Base-by-base conservation (phyloP, 352 stramenopile genomes). In the Elongisporangium prolatum region DNA sequence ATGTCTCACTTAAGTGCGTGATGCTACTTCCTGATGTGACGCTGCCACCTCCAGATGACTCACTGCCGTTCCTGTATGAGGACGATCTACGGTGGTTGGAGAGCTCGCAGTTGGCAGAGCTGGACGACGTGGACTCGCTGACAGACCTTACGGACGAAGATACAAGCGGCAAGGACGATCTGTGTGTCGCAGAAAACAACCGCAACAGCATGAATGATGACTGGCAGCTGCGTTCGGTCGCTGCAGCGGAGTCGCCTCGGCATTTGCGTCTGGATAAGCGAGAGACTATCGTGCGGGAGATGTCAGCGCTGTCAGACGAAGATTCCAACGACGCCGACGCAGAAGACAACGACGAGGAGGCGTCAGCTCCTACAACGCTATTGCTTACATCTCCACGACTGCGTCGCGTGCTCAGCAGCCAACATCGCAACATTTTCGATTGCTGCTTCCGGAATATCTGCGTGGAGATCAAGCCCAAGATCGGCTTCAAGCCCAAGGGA, bases 391-490 rank as follows among this genome's bases (percentile, higher is more conserved):
- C 52, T 25, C 21, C 24, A 7, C 50, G 55, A 11, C 21, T 58
- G 48, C 49, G 55, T 40, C 66, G 68, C 47, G 24, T 72, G 16
- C 59, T 63, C 25, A 88, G 67, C 57, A 73, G 59, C 59, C 71
- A 72, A 38, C 69, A 72, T 11, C 73, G 69, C 44, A 89, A 88
- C 56, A 82, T 92, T 22, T 92, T 92, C 52, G 83, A 92, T 68
- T 92, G 83, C 58, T 92, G 83, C 61, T 92, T 92, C 62, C 77
- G 83, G 44, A 90, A 90, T 54, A 84, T 96, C 48, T 91, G 85
- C 60, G 78, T 96, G 51, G 87, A 96, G 61, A 69, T 96, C 53
- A 96, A 96, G 61, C 83, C 86, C 20, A 96, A 95, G 69, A 90
- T 89, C 47, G 84, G 85, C 1, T 91, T 92, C 56, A 83, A 92